Evolutionary conservation across 2,329 filamentous ascomycete genomes (phyloP).

Genomic region (Mycosphaerella arachidis): DNA sequence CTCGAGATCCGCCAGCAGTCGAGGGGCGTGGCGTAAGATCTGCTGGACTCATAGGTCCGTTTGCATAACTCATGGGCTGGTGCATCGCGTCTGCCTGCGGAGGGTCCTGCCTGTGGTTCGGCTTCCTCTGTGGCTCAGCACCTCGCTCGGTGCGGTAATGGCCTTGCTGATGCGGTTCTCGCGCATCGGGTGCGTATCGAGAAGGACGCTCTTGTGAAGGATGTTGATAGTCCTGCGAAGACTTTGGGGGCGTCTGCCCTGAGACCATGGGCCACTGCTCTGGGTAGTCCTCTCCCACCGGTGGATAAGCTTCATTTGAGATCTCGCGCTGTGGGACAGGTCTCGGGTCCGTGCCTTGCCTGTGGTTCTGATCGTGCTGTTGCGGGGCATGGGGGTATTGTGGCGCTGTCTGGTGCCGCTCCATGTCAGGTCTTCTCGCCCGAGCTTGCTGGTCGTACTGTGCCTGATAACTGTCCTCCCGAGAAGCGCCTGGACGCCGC

Average conservation of each 20-base stretch:
- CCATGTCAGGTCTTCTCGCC: slow-evolving; percentile 8
- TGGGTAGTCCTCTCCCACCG: slow-evolving; percentile 17
- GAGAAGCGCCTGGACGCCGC: slow-evolving; percentile 7
- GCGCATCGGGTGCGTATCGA: neutral
- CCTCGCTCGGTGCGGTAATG: slow-evolving; percentile 5
- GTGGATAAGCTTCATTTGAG: neutral
- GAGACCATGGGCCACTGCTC: slow-evolving; percentile 23
- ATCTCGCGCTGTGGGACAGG: neutral
- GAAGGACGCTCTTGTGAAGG: slow-evolving; percentile 9
- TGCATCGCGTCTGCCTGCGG: slow-evolving; percentile 14
- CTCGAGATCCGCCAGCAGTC: slow-evolving; percentile 14
- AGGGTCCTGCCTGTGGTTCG: slow-evolving; percentile 9
- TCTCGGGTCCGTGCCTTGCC: neutral
- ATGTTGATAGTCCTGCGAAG: slow-evolving; percentile 3
- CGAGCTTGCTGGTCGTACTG: slow-evolving; percentile 3
- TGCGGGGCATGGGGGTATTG: slow-evolving; percentile 7
- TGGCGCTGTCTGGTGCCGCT: slow-evolving; percentile 8
- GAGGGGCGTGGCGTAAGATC: slow-evolving; percentile 16
- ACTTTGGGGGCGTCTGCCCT: slow-evolving; percentile 13
- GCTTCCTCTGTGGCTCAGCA: slow-evolving; percentile 1
- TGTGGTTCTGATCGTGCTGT: slow-evolving; percentile 6
- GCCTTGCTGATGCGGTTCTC: slow-evolving; percentile 12
- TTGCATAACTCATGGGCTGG: slow-evolving; percentile 11
- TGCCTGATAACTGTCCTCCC: slow-evolving; percentile 13
- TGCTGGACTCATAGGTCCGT: slow-evolving; percentile 19